These are phyloP conservation scores for Suhomyces anneliseae DNA, from an alignment of 1,139 yeast species.

Conservation along the genomic window DNA sequence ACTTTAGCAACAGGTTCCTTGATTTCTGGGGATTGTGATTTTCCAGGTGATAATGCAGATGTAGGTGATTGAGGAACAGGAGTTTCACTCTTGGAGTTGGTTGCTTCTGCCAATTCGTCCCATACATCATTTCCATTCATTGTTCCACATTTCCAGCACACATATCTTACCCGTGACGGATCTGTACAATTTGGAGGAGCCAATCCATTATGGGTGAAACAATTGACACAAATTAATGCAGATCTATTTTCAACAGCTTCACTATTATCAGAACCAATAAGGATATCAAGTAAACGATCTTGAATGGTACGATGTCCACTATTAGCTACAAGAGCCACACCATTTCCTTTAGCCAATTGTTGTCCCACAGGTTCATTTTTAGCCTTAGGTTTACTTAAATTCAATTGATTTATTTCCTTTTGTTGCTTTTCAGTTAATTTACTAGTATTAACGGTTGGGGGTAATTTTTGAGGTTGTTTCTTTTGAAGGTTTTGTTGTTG, in stretches of 20 bases:
- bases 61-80: too few relatives aligned
- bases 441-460: not conserved
- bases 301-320: constrained; percentile 26
- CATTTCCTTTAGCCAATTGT: not conserved
- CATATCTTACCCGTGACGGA: constrained; percentile 57
- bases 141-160: constrained; percentile 73
- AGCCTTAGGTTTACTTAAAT: constrained; percentile 2
- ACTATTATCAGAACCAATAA: constrained; percentile 72
- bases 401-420: constrained; percentile 6
- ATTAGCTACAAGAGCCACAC: not conserved
- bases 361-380: not conserved
- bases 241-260: constrained; percentile 61
- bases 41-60: too few relatives aligned
- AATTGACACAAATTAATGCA: constrained; percentile 70
- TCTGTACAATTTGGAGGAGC: constrained; percentile 68
- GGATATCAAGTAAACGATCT: constrained; percentile 49
- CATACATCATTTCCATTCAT: constrained; percentile 44
- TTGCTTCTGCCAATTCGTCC: constrained; percentile 6
- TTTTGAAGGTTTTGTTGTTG: not conserved
- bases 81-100: too few relatives aligned
- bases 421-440: constrained; percentile 2
- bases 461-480: not conserved
- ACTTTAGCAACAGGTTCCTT: too few relatives aligned
- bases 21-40: too few relatives aligned
- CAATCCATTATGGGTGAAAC: constrained; percentile 74